phyloP scores from a whole-genome alignment of 2,329 filamentous ascomycete species.

The Hymenoscyphus fructigenus region DNA sequence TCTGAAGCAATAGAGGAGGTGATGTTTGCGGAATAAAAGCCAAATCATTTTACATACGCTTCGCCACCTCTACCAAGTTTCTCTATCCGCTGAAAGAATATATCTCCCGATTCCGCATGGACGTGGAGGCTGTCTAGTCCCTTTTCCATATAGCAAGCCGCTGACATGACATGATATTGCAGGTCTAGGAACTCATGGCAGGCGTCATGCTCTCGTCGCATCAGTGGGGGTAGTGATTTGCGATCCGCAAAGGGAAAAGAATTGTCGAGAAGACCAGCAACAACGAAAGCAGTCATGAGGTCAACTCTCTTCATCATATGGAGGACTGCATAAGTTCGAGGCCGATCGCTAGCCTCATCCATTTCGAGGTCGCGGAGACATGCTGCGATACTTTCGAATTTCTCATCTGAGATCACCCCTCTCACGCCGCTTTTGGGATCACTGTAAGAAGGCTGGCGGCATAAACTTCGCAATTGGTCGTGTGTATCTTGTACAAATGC shows the following conservation, averaged over 20 bases:
- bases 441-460: neutral
- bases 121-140: constrained; percentile 10
- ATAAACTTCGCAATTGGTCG: neutral
- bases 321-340: constrained; percentile 11
- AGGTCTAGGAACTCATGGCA: constrained; percentile 11
- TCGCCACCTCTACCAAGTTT: constrained; percentile 16
- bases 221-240: constrained; percentile 11
- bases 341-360: constrained; percentile 9
- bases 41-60: constrained; percentile 2
- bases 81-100: constrained; percentile 9
- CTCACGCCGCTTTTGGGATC: neutral
- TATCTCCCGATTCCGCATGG: constrained; percentile 12
- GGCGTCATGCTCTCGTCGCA: constrained; percentile 10
- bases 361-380: constrained; percentile 11
- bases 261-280: constrained; percentile 13
- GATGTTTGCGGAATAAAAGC: too few species aligned
- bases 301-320: constrained; percentile 12
- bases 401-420: constrained; percentile 7
- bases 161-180: constrained; percentile 13
- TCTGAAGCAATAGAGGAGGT: too few species aligned
- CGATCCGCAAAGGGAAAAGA: constrained; percentile 13
- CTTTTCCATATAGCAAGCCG: constrained; percentile 12
- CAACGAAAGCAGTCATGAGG: constrained; percentile 7
- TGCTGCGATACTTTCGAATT: constrained; percentile 10
- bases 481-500: neutral